phyloP scores from a whole-genome alignment of 2,329 filamentous ascomycete species.

The Beauveria medogensis region DNA sequence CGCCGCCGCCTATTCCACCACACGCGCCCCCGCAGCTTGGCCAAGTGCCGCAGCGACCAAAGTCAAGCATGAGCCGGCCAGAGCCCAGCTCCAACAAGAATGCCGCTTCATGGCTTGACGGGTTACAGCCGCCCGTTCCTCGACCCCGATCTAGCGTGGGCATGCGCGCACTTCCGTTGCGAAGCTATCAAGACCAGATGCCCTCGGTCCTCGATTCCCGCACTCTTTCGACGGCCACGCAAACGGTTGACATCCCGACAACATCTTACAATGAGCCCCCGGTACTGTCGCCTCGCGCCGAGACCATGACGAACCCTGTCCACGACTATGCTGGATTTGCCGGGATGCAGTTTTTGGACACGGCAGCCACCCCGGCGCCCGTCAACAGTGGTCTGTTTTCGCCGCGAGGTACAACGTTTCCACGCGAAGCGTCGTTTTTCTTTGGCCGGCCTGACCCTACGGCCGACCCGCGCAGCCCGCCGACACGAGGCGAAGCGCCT shows the following conservation, averaged over 20 bases:
- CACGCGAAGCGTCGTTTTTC: constrained; percentile 43
- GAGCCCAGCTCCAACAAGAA: not conserved
- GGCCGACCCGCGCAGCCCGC: constrained; percentile 65
- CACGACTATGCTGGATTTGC: constrained; percentile 29
- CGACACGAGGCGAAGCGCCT: constrained; percentile 64
- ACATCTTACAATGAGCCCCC: constrained; percentile 39
- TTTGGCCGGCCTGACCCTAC: constrained; percentile 44
- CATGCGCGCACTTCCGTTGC: constrained; percentile 6
- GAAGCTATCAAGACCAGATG: constrained; percentile 7
- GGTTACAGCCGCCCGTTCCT: not conserved
- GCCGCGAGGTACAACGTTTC: constrained; percentile 43
- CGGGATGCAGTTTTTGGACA: constrained; percentile 45
- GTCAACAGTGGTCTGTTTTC: constrained; percentile 38
- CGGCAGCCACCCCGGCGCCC: constrained; percentile 43
- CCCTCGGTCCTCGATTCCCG: not conserved
- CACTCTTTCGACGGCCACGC: not conserved
- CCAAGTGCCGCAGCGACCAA: constrained; percentile 26
- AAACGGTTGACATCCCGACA: not conserved
- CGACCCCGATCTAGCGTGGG: constrained; percentile 9
- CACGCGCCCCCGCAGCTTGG: constrained; percentile 14
- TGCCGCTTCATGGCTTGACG: not conserved
- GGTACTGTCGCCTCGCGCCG: constrained; percentile 62
- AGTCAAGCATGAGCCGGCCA: constrained; percentile 22
- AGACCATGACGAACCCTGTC: constrained; percentile 64
- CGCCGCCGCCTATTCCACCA: constrained; percentile 13